These are phyloP conservation scores for Pestalotiopsis sp. DNA, from an alignment of 2,329 filamentous ascomycete species.

Conservation along the genomic window DNA sequence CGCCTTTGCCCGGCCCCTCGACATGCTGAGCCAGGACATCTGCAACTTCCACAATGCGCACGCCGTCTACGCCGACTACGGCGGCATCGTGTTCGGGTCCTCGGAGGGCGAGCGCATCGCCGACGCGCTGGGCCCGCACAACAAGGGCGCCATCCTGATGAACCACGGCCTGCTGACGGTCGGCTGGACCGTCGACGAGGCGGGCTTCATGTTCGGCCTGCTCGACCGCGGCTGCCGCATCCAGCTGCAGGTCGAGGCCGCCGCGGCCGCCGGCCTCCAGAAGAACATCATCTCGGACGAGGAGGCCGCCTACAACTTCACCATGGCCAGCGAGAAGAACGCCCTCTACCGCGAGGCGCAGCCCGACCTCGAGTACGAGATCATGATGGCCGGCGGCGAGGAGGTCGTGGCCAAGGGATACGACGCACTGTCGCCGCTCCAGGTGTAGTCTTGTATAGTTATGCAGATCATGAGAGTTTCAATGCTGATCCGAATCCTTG, in stretches of 20 bases:
- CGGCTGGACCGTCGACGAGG: slow-evolving; percentile 73
- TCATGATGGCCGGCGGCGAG: slow-evolving; percentile 34
- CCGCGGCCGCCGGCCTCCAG: slow-evolving; percentile 46
- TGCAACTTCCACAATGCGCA: slow-evolving; percentile 68
- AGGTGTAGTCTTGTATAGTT: background rate
- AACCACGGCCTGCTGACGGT: slow-evolving; percentile 77
- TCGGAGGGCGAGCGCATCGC: slow-evolving; percentile 69
- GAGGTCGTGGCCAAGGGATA: slow-evolving; percentile 33
- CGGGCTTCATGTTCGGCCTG: slow-evolving; percentile 69
- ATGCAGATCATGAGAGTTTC: background rate
- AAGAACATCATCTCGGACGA: slow-evolving; percentile 45
- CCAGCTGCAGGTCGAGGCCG: slow-evolving; percentile 70
- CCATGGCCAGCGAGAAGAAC: slow-evolving; percentile 35
- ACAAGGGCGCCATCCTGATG: slow-evolving; percentile 66
- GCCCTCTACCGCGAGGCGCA: slow-evolving; percentile 36
- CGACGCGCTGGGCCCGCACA: slow-evolving; percentile 57
- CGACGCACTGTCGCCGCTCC: slow-evolving; percentile 22
- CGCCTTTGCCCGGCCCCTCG: slow-evolving; percentile 64
- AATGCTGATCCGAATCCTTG: background rate
- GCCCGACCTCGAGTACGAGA: slow-evolving; percentile 35
- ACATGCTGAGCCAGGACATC: slow-evolving; percentile 73
- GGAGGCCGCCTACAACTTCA: slow-evolving; percentile 44
- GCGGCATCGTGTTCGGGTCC: slow-evolving; percentile 57
- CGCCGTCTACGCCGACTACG: slow-evolving; percentile 62
- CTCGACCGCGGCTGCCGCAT: slow-evolving; percentile 71